phyloP scores from a whole-genome alignment of 169 alveolate species.

The Eimeria zaria region DNA sequence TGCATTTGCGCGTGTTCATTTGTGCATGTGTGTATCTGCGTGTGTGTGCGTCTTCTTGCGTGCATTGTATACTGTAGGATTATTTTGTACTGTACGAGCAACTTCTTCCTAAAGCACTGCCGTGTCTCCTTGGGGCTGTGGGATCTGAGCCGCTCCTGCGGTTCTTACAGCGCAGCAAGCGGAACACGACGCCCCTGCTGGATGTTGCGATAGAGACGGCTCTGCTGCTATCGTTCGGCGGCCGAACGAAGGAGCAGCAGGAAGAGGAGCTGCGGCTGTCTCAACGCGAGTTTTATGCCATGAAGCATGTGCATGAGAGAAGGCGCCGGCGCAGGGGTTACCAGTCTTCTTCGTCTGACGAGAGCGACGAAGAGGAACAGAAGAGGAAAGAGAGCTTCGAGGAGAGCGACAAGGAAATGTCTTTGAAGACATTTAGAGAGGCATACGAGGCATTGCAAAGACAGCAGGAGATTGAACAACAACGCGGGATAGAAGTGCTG shows the following conservation, averaged over 20 bases:
- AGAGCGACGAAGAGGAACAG: conserved; percentile 18
- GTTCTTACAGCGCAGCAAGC: conserved; percentile 62
- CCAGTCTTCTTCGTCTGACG: conserved; percentile 75
- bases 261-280: conserved; percentile 67
- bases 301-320: conserved; percentile 66
- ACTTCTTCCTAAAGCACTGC: conserved; percentile 75
- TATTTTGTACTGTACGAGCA: conserved; percentile 51
- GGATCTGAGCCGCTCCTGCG: conserved; percentile 58
- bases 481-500: conserved; percentile 60
- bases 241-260: conserved; percentile 50
- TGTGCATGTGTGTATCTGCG: no score
- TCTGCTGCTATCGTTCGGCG: conserved; percentile 74
- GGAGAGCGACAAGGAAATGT: conserved; percentile 22
- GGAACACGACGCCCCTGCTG: conserved; percentile 49
- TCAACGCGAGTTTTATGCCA: conserved; percentile 37
- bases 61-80: conserved; percentile 59
- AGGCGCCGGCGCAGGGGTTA: conserved; percentile 60
- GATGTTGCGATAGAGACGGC: conserved; percentile 79
- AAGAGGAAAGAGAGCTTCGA: not conserved
- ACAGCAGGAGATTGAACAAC: conserved; percentile 58
- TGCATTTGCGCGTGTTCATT: no score
- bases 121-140: conserved; percentile 60
- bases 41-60: not conserved
- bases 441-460: conserved; percentile 31
- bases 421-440: conserved; percentile 7